phyloP scores from a whole-genome alignment of 495 filamentous ascomycete genomes.

The Entonaema liquescens region DNA sequence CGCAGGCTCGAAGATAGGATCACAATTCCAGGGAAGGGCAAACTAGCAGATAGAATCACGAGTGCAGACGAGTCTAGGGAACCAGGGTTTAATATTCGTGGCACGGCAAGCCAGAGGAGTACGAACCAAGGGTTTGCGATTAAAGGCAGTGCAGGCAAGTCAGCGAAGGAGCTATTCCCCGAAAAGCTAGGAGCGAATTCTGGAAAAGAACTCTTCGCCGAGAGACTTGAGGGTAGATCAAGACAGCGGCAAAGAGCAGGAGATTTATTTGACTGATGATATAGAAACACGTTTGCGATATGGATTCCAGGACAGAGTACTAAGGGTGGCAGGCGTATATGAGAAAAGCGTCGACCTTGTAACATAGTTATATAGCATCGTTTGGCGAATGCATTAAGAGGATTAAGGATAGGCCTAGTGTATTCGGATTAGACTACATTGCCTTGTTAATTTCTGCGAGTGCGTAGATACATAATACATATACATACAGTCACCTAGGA shows the following conservation, averaged over 20 bases:
- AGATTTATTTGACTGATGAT: conserved; percentile 60
- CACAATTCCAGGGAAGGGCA: conserved; percentile 40
- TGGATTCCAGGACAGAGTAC: not conserved
- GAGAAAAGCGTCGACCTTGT: not conserved
- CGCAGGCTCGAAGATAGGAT: conserved; percentile 53
- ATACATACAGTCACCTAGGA: too few species aligned
- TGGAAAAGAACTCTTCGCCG: conserved; percentile 75
- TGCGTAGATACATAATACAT: too few species aligned
- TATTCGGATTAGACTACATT: not conserved
- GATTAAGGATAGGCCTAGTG: not conserved
- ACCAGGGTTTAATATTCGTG: conserved; percentile 66
- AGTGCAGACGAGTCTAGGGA: conserved; percentile 24
- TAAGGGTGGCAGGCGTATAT: not conserved
- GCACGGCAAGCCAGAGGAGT: conserved; percentile 58
- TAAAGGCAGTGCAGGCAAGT: conserved; percentile 65
- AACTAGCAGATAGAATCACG: conserved; percentile 32
- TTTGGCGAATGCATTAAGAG: not conserved
- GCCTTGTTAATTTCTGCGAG: not conserved
- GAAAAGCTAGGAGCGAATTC: conserved; percentile 68
- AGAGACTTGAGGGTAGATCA: conserved; percentile 57
- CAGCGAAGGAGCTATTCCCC: conserved; percentile 76
- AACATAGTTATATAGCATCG: not conserved
- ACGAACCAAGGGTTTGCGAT: conserved; percentile 69
- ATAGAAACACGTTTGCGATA: not conserved
- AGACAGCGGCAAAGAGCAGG: conserved; percentile 60